Base-by-base conservation (phyloP, 2,329 filamentous ascomycete genomes). In the Podosphaera fusca region DNA sequence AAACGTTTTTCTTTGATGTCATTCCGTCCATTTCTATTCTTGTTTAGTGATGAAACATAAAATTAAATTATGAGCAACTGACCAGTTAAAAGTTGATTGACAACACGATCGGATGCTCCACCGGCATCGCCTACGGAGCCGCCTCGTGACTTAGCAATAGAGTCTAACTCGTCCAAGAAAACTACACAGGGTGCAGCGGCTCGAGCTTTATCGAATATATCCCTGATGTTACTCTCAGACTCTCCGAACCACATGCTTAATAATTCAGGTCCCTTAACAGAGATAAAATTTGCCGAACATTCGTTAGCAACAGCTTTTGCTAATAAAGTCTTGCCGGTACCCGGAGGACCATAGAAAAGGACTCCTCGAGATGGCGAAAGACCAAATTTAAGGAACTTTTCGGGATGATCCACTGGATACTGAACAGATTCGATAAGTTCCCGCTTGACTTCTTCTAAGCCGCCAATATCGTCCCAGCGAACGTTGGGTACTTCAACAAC, bases 241-340 rank as follows among this genome's bases (percentile, higher is more conserved):
- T 98, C 92, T 82, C 92, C 92, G 69, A 98, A 98, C 92, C 92
- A 98, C 92, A 98, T 98, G 71, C 88, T 95, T 66, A 98, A 81
- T 67, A 98, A 78, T 72, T 98, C 92, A 58, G 92, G 94, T 60
- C 92, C 92, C 81, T 98, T 98, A 72, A 98, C 84, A 46, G 92
- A 98, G 70, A 98, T 96, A 75, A 98, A 98, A 77, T 98, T 98
- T 78, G 92, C 92, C 60, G 92, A 85, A 69, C 89, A 96, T 76
- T 98, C 92, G 74, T 96, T 98, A 74, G 92, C 92, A 64, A 98
- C 92, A 65, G 92, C 92, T 80, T 98, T 98, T 70, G 92, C 92
- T 75, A 98, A 85, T 76, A 98, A 81, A 60, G 92, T 98, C 80
- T 98, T 98, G 95, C 92, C 92, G 69, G 94, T 98, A 90, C 92